Base-by-base conservation (phyloP, 345 rosid species). In the Heritiera fomes region DNA sequence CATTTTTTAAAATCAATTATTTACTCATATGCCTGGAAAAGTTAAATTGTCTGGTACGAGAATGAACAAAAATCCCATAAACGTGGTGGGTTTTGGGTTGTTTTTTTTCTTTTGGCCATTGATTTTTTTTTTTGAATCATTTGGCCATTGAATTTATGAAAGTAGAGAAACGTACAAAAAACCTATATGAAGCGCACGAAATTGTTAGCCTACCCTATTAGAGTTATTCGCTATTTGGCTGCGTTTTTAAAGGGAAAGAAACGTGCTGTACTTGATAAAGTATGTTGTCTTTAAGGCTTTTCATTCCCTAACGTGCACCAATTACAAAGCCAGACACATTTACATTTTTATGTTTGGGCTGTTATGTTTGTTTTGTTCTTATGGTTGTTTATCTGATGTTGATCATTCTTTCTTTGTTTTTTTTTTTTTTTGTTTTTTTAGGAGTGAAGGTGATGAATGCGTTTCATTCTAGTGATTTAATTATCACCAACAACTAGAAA, bases 11-110 rank as follows among this genome's bases (percentile, higher is more conserved):
- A 68, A 6, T 70, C 83, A 77, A 74, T 80, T 82, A 80, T 82
- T 77, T 77, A 46, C 28, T 23, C 28, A 47, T 65, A 17, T 75
- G 20, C 40, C 62, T 17, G 15, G 6, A 11, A 76, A 73, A 77
- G 74, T 77, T 40, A 7, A 50, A 34, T 75, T 84, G 82, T 80
- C 81, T 10, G 6, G 5, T 68, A 61, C 76, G 73, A 77, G 77
- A 75, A 49, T 75, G 77, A 64, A 77, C 81, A 78, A 80, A 75
- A 47, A 23, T 8, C 3, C 15, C 17, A 6, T 45, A 18, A 46
- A 20, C 23, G 49, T 12, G 40, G 58, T 50, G 71, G 47, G 64
- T 28, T 60, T 69, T 1, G 8, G 20, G 46, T 67, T 56, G 28
- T 23, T n/a, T 7, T n/a, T 43, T 45, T 20, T 6, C 0, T 3